Evolutionary conservation across 2,329 filamentous ascomycete species (phyloP).

Genomic region (Fusarium nygamai): DNA sequence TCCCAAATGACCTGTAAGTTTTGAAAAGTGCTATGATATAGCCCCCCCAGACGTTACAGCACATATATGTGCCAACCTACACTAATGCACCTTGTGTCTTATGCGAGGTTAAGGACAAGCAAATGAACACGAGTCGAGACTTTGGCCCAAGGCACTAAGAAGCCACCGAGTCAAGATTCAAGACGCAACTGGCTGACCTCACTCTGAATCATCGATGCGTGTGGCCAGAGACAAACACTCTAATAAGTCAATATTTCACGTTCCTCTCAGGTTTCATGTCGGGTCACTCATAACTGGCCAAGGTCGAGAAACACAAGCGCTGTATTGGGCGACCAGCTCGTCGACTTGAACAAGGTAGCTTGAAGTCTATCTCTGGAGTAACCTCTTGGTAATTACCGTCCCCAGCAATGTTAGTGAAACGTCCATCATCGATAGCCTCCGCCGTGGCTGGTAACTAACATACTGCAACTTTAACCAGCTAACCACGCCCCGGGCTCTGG

Average conservation of each 20-base stretch:
- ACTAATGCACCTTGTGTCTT: conserved; percentile 19
- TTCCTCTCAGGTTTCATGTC: conserved; percentile 34
- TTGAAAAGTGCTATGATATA: conserved; percentile 10
- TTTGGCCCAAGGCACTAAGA: not conserved
- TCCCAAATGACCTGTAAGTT: conserved; percentile 33
- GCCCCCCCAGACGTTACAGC: conserved; percentile 2
- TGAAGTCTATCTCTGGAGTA: conserved; percentile 7
- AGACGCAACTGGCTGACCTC: conserved; percentile 5
- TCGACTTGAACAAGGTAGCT: not conserved
- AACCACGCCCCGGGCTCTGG: conserved; percentile 23
- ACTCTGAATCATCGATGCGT: conserved; percentile 20
- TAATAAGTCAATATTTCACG: conserved; percentile 25
- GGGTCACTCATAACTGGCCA: conserved; percentile 23
- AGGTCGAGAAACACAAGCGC: conserved; percentile 23
- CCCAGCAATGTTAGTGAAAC: conserved; percentile 21
- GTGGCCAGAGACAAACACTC: conserved; percentile 20
- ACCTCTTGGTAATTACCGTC: not conserved
- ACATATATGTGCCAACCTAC: conserved; percentile 15
- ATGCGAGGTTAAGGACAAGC: conserved; percentile 21
- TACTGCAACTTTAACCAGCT: not conserved
- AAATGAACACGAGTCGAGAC: conserved; percentile 16
- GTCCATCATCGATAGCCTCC: not conserved
- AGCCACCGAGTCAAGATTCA: conserved; percentile 11
- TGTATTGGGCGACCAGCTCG: conserved; percentile 10
- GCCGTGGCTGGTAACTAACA: not conserved